Evolutionary conservation across 805 yeast genomes (phyloP), one percentile per base, ranked within the genome.

Genomic region (Ogataea nonfermentans): DNA sequence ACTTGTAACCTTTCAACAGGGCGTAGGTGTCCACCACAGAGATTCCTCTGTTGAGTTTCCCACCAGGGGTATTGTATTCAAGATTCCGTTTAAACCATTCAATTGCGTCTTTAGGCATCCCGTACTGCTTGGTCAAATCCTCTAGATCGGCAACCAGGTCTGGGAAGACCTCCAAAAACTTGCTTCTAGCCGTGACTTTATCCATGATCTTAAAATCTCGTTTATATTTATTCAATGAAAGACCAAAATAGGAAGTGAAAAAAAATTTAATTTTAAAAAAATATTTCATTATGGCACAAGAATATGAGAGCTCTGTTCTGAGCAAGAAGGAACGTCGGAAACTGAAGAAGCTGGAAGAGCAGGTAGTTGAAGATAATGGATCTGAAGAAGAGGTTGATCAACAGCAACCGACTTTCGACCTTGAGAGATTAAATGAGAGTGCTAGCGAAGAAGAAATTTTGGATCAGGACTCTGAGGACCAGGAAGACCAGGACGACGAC

Each of bases 1-100:
- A 63, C 30, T 68, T 66, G 62, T 76, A 72, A 32, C 80, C 79
- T 54, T 84, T 85, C 59, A 93, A 71, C 41, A 91, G 74, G 41
- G 80, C 79, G 69, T 85, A 93, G 2, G 98, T 87, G 63, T 91
- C 98, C 47, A 93, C 81, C 13, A 93, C 98, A 26, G 97, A 87
- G 43, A 93, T 68, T 23, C 99, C 99, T 62, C 99, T 79, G 76
- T 93, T 93, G 60, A 89, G 74, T 66, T 93, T 93, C 35, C 99
- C 99, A 45, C 97, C 96, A 43, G 96, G 91, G 4, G 95, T 81
- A 70, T 93, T 93, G 71, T 91, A 85, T 55, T 81, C 67, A 60
- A 91, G 68, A 50, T 71, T 79, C 50, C 74, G 73, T 51, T 72
- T 76, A 65, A 78, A 87, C 98, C 99, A 93, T 19, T 75, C 77